A percentile compares a stretch with the other conserved stretches of the same genome.
phyloP scores from a whole-genome alignment of 2,329 filamentous ascomycete genomes.

The Ceratocystis variospora region DNA sequence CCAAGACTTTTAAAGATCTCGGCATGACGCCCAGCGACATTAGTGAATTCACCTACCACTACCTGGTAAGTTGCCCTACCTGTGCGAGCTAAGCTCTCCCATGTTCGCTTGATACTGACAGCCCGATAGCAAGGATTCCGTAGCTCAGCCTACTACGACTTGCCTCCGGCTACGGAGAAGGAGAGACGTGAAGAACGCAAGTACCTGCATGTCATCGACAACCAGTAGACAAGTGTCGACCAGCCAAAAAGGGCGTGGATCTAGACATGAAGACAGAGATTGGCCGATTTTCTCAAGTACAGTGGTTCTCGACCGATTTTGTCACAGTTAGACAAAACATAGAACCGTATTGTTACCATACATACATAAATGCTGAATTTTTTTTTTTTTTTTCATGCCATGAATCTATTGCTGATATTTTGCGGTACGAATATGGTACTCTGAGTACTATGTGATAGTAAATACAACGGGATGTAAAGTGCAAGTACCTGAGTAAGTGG shows the following conservation, averaged over 20 bases:
- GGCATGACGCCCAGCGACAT: slow-evolving; percentile 81
- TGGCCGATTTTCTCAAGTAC: slow-evolving; percentile 11
- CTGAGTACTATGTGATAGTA: neutral
- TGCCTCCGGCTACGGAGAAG: slow-evolving; percentile 85
- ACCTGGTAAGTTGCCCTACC: slow-evolving; percentile 52
- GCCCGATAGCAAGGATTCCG: slow-evolving; percentile 67
- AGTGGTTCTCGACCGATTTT: slow-evolving; percentile 13
- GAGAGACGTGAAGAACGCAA: slow-evolving; percentile 93
- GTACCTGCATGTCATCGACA: slow-evolving; percentile 86
- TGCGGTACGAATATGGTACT: too few species aligned
- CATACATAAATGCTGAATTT: neutral
- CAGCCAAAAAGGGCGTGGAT: neutral
- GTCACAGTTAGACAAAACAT: slow-evolving; percentile 13
- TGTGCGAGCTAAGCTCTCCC: neutral
- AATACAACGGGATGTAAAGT: neutral
- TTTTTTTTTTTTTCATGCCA: neutral
- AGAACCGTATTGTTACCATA: slow-evolving; percentile 8
- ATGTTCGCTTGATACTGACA: slow-evolving; percentile 25
- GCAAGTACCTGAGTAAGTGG: neutral
- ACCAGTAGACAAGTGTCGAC: slow-evolving; percentile 45
- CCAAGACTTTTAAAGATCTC: slow-evolving; percentile 92
- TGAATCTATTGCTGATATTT: neutral
- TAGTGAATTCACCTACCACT: slow-evolving; percentile 78
- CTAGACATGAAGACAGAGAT: neutral
- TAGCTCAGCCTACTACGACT: slow-evolving; percentile 76